phyloP scores from a whole-genome alignment of 2,329 filamentous ascomycete genomes.

The Triangularia setosa region DNA sequence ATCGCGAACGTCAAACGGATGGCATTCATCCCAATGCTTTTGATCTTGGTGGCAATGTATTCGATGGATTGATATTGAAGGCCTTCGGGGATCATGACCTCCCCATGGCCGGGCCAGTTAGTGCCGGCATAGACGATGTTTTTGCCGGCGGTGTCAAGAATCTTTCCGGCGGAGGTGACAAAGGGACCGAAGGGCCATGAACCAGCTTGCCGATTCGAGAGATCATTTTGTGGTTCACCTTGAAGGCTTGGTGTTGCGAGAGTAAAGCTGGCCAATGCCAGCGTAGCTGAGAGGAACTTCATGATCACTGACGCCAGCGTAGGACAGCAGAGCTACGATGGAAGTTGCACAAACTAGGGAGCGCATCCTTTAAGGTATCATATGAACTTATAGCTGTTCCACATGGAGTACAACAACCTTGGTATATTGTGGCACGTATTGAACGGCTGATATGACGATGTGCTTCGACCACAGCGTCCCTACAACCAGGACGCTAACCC shows the following conservation, averaged over 20 bases:
- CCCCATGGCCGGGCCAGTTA: constrained; percentile 60
- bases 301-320: constrained; percentile 6
- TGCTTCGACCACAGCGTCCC: neutral
- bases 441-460: constrained; percentile 9
- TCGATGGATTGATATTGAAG: constrained; percentile 58
- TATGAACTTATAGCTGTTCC: neutral
- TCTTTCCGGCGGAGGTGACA: constrained; percentile 38
- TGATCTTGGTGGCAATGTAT: constrained; percentile 52
- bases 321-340: neutral
- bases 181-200: constrained; percentile 43
- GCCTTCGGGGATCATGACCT: constrained; percentile 63
- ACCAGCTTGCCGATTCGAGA: constrained; percentile 6
- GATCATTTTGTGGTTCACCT: neutral
- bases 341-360: neutral
- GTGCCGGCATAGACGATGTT: constrained; percentile 50
- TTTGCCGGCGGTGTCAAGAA: constrained; percentile 40
- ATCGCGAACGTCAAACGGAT: constrained; percentile 61
- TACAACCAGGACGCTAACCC: neutral
- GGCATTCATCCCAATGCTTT: constrained; percentile 58
- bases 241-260: constrained; percentile 11
- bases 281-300: constrained; percentile 20
- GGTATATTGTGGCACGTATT: constrained; percentile 12
- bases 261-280: constrained; percentile 18
- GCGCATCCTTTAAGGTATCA: neutral
- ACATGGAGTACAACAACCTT: neutral